Percentiles rank a stretch among this genome's conserved stretches.
Conservation (phyloP, 208 protist species). For the Wallacemonas sp. region DNA sequence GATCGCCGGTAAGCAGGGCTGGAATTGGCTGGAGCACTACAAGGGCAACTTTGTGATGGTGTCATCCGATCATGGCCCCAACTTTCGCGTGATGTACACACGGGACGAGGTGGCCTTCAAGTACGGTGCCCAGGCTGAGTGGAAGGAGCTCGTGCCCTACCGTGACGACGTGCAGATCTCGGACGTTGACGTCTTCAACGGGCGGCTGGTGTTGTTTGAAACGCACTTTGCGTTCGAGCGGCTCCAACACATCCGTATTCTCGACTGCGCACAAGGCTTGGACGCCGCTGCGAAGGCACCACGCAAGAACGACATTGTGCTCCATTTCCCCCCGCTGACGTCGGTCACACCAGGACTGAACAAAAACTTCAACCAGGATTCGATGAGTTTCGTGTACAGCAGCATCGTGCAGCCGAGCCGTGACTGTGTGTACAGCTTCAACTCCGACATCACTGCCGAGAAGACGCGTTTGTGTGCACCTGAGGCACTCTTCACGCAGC, state of each 20-base stretch:
- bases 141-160: slow-evolving; percentile 88
- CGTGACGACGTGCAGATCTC: slow-evolving; percentile 81
- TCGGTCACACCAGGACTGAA: slow-evolving; percentile 85
- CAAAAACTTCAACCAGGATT: slow-evolving; percentile 89
- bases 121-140: slow-evolving; percentile 49
- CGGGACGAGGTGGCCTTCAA: slow-evolving; percentile 83
- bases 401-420: slow-evolving; percentile 78
- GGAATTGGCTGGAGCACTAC: slow-evolving; percentile 91
- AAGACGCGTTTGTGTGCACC: slow-evolving; percentile 63
- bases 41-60: slow-evolving; percentile 87
- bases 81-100: slow-evolving; percentile 80
- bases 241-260: slow-evolving; percentile 80
- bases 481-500: slow-evolving; percentile 88
- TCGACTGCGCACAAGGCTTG: slow-evolving; percentile 76
- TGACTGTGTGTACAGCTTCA: slow-evolving; percentile 88
- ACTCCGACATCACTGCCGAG: slow-evolving; percentile 70
- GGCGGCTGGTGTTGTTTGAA: slow-evolving; percentile 78
- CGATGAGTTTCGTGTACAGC: slow-evolving; percentile 90
- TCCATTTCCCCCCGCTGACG: slow-evolving; percentile 84
- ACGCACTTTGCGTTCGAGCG: slow-evolving; percentile 86
- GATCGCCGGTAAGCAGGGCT: slow-evolving; percentile 72
- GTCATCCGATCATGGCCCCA: slow-evolving; percentile 78
- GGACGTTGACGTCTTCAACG: slow-evolving; percentile 88
- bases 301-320: slow-evolving; percentile 72
- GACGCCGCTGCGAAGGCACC: slow-evolving; percentile 48